Percentiles rank a stretch among this genome's conserved stretches.
Conservation (phyloP, 1,284 basidiomycete genomes). For the Rhodotorula sp. region DNA sequence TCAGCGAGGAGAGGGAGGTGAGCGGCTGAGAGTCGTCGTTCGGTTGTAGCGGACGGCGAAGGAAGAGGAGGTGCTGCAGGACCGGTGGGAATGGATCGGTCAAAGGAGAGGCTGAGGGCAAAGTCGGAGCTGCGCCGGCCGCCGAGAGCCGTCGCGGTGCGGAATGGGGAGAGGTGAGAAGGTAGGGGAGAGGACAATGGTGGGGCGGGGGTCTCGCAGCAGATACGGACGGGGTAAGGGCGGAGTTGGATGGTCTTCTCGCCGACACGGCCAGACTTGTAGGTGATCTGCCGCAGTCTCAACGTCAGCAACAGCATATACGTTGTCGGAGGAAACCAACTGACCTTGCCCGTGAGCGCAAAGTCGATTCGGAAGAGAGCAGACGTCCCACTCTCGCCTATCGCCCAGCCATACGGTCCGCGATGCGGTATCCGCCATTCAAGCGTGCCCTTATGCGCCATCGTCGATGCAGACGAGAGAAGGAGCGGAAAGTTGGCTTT, state of each 20-base stretch:
- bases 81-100: background rate
- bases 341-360: constrained; percentile 21
- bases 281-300: constrained; percentile 4
- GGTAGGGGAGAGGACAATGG: background rate
- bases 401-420: constrained; percentile 26
- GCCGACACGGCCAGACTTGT: constrained; percentile 10
- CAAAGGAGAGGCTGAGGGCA: constrained; percentile 3
- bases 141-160: background rate
- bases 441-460: constrained; percentile 4
- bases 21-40: background rate
- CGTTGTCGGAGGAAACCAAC: background rate
- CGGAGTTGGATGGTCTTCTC: constrained; percentile 13
- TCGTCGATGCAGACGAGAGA: constrained; percentile 17
- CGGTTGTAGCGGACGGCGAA: background rate
- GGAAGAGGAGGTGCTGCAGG: background rate
- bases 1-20: background rate
- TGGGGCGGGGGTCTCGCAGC: background rate
- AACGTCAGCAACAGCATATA: background rate
- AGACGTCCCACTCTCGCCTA: constrained; percentile 38
- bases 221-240: background rate
- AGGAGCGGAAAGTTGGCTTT: constrained; percentile 5
- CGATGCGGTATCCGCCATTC: constrained; percentile 2
- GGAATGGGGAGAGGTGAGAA: background rate
- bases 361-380: constrained; percentile 13
- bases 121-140: constrained; percentile 2